Percentiles rank a stretch among this genome's conserved stretches.
These are phyloP conservation scores for Ogataea glucozyma DNA, from an alignment of 805 yeast species.

Conservation along the genomic window DNA sequence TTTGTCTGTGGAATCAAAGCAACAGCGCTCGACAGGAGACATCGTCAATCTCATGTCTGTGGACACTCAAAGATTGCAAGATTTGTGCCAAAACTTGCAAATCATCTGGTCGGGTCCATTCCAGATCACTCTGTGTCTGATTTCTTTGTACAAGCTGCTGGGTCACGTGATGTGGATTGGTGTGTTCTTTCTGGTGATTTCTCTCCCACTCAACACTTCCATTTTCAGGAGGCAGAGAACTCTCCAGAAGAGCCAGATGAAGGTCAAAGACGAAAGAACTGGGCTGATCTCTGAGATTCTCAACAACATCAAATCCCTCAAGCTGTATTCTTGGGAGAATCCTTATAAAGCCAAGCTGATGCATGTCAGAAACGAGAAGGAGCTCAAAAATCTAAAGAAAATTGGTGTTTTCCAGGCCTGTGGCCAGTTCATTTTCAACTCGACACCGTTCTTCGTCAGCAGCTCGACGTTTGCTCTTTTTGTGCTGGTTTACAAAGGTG, in stretches of 20 bases:
- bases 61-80: constrained; percentile 87
- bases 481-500: constrained; percentile 48
- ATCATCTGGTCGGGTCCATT: constrained; percentile 93
- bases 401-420: constrained; percentile 74
- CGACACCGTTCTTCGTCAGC: constrained; percentile 88
- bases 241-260: constrained; percentile 85
- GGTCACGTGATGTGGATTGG: constrained; percentile 98
- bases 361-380: constrained; percentile 84
- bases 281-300: constrained; percentile 84
- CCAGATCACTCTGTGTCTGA: constrained; percentile 75
- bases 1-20: constrained; percentile 70
- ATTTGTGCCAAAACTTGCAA: constrained; percentile 73
- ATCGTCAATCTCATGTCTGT: constrained; percentile 94
- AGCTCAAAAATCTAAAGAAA: constrained; percentile 69
- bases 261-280: constrained; percentile 87
- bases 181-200: constrained; percentile 70
- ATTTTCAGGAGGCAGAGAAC: constrained; percentile 68
- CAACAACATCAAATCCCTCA: constrained; percentile 88
- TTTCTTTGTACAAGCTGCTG: constrained; percentile 66
- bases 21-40: constrained; percentile 81
- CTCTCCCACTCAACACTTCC: constrained; percentile 77
- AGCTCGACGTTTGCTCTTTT: constrained; percentile 87
- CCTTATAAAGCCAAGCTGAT: constrained; percentile 76
- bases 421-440: constrained; percentile 73
- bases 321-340: constrained; percentile 93